Base-by-base conservation (phyloP, 2,329 filamentous ascomycete species). In the Pseudogymnoascus sp. region DNA sequence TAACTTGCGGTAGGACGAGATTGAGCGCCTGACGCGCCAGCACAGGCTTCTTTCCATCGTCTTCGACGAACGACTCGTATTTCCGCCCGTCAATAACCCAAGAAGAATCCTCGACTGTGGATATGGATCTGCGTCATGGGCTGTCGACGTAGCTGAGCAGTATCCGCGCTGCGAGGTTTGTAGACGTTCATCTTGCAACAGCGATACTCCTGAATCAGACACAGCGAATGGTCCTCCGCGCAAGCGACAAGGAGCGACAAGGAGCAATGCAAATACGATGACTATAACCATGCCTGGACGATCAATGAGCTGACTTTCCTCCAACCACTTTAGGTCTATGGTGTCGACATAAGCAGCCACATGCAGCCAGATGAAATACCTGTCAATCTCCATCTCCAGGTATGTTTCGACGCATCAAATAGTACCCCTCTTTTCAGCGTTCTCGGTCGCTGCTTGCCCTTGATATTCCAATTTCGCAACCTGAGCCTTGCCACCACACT, bases 51-150 rank as follows among this genome's bases (percentile, higher is more conserved):
- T 91, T 67, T 81, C 78, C 65, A 80, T 76, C 67, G 77, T 89
- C 61, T 90, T 91, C 71, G 86, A 91, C 67, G 77, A 82, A 64
- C 81, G 85, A 67, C 77, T 89, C 25, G 82, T 91, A 69, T 90
- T 91, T 65, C 87, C 89, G n/a, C 86, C 86, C 5, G 76, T 90
- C 59, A 75, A 73, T 50, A 77, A 79, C 28, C 82, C 83, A 23
- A 77, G 78, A 68, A 82, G 81, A 69, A 81, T 91, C 44, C 78
- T 92, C 28, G 89, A 92, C 64, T 91, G 88, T 69, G 89, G 89
- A 0, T 89, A 85, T 73, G 89, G 89, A 42, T 81, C 85, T n/a
- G 88, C 81, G 42, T 79, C 84, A 59, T 92, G 89, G 89, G 87
- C 88, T 21, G 76, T 84, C 36, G 86, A 88, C 23, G 85, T 89